phyloP scores from a whole-genome alignment of 2,329 filamentous ascomycete species.

The Pseudocercospora eumusae region DNA sequence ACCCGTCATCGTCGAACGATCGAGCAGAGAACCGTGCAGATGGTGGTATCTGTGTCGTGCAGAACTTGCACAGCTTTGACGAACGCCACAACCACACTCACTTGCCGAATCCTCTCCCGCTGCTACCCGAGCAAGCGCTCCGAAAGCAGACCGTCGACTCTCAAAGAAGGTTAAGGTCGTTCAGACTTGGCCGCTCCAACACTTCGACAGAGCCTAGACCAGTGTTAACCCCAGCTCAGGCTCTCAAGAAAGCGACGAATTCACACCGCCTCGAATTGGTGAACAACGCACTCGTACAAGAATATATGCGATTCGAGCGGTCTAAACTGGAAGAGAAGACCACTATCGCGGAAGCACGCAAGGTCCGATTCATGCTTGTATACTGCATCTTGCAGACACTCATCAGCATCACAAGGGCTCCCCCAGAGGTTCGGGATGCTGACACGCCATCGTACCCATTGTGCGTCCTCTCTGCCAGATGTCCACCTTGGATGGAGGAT shows the following conservation, averaged over 20 bases:
- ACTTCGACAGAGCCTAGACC: conserved; percentile 29
- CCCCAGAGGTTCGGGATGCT: conserved; percentile 61
- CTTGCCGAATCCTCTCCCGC: conserved; percentile 66
- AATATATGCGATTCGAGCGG: conserved; percentile 70
- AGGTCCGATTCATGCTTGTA: conserved; percentile 75
- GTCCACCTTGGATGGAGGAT: conserved; percentile 43
- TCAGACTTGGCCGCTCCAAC: conserved; percentile 13
- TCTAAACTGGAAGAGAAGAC: conserved; percentile 61
- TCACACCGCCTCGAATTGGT: conserved; percentile 39
- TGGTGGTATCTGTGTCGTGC: conserved; percentile 69
- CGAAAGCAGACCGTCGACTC: conserved; percentile 31
- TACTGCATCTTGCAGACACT: conserved; percentile 75
- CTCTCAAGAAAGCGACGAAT: conserved; percentile 56
- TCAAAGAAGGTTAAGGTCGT: conserved; percentile 24
- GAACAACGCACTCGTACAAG: conserved; percentile 59
- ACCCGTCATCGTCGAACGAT: conserved; percentile 52
- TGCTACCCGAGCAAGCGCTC: conserved; percentile 57
- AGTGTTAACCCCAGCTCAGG: conserved; percentile 50
- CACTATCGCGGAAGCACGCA: conserved; percentile 67
- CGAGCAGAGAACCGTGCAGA: conserved; percentile 40
- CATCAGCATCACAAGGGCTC: conserved; percentile 61
- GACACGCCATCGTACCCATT: conserved; percentile 61
- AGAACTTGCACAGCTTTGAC: conserved; percentile 69
- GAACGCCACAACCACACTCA: conserved; percentile 59
- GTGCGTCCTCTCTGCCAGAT: conserved; percentile 49